These are phyloP conservation scores for Rhizopogon sp. DNA, from an alignment of 768 basidiomycete genomes.

Conservation along the genomic window DNA sequence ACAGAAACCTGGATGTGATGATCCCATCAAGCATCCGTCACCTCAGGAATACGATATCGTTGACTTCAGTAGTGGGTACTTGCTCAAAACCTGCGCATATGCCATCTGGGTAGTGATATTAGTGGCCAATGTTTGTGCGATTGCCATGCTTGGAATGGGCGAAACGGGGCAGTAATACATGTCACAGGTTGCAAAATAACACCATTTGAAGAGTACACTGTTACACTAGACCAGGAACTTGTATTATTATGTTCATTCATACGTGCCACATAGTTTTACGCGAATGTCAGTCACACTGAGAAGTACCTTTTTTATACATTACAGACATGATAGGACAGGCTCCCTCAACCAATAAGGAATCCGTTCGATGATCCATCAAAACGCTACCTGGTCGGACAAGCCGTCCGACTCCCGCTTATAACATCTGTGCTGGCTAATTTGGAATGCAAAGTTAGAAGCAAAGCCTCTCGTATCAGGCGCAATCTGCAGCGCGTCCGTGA, in stretches of 20 bases:
- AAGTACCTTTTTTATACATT: not conserved
- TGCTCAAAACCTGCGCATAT: conserved; percentile 39
- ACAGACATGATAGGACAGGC: not conserved
- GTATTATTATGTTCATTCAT: too few species aligned
- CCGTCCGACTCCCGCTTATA: conserved; percentile 60
- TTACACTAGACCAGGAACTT: too few species aligned
- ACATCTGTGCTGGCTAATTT: conserved; percentile 64
- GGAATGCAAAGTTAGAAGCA: conserved; percentile 51
- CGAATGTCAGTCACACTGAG: not conserved
- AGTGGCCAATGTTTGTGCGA: conserved; percentile 49
- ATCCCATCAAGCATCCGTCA: conserved; percentile 1
- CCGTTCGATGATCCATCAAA: conserved; percentile 14
- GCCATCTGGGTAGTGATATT: conserved; percentile 41
- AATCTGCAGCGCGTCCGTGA: conserved; percentile 39
- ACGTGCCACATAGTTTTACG: not conserved
- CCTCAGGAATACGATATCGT: conserved; percentile 16
- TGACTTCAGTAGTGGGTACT: conserved; percentile 37
- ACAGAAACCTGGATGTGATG: not conserved
- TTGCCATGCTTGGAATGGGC: conserved; percentile 37
- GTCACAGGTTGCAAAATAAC: not conserved
- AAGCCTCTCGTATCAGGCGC: conserved; percentile 46
- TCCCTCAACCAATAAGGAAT: not conserved
- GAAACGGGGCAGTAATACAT: conserved; percentile 1
- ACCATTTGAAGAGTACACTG: not conserved
- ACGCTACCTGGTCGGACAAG: conserved; percentile 47